Percentiles rank a stretch among this genome's conserved stretches.
phyloP scores from a whole-genome alignment of 495 filamentous ascomycete genomes.

The Penicillium mononematosum region DNA sequence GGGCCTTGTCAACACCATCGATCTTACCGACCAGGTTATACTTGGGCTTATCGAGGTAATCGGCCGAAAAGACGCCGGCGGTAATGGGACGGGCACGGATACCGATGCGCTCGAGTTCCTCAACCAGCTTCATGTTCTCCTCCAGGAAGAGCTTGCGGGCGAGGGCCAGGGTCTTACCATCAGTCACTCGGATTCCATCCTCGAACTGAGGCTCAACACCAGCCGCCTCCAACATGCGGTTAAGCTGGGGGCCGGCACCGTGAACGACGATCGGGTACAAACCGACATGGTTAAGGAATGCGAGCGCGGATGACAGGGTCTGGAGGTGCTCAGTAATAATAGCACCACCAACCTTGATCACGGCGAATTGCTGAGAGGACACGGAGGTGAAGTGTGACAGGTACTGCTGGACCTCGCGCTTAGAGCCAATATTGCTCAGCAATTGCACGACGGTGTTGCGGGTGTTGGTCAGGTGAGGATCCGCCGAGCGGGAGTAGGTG shows the following conservation, averaged over 20 bases:
- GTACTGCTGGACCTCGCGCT: conserved; percentile 97
- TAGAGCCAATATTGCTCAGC: conserved; percentile 93
- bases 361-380: conserved; percentile 95
- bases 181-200: conserved; percentile 93
- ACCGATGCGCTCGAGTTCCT: conserved; percentile 87
- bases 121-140: conserved; percentile 93
- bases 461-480: conserved; percentile 57
- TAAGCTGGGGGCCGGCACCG: conserved; percentile 93
- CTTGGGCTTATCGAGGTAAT: conserved; percentile 92
- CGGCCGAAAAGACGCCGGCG: conserved; percentile 89
- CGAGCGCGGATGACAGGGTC: conserved; percentile 80
- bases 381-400: conserved; percentile 97
- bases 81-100: conserved; percentile 90
- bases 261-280: conserved; percentile 96
- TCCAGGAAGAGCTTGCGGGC: conserved; percentile 90
- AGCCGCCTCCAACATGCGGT: conserved; percentile 85
- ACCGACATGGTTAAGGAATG: conserved; percentile 93
- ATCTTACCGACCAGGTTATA: conserved; percentile 96
- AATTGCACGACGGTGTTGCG: conserved; percentile 90
- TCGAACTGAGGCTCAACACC: conserved; percentile 96
- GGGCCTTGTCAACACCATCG: conserved; percentile 84
- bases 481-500: conserved; percentile 47
- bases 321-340: conserved; percentile 95
- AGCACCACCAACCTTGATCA: conserved; percentile 97
- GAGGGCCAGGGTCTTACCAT: conserved; percentile 89